A percentile compares a stretch with the other conserved stretches of the same genome.
phyloP scores from a whole-genome alignment of 2,329 filamentous ascomycete species.

The Sporothrix protearum region DNA sequence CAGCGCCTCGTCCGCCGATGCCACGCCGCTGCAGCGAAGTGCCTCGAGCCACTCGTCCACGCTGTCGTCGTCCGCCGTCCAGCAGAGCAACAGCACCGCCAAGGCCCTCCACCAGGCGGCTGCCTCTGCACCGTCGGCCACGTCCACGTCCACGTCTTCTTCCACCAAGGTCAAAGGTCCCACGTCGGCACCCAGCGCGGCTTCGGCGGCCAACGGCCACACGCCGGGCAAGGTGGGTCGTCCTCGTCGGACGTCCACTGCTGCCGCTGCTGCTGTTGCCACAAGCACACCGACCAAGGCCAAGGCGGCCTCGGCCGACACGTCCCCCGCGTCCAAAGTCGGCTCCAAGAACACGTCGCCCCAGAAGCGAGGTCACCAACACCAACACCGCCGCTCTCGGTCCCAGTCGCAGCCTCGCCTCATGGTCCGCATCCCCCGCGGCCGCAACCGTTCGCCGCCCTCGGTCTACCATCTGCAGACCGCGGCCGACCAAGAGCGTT shows the following conservation, averaged over 20 bases:
- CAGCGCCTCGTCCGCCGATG: conserved; percentile 27
- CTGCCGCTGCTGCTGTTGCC: background rate
- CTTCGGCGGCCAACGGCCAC: conserved; percentile 4
- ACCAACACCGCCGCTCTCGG: background rate
- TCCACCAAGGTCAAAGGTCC: background rate
- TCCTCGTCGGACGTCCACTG: conserved; percentile 12
- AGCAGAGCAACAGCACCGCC: background rate
- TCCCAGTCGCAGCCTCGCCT: conserved; percentile 10
- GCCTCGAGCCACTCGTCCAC: conserved; percentile 1
- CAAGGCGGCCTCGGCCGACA: background rate
- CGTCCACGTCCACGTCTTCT: too few species aligned
- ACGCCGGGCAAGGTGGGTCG: conserved; percentile 15
- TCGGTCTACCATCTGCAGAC: conserved; percentile 21
- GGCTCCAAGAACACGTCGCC: background rate
- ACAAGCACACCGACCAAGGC: background rate
- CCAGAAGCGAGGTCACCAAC: background rate
- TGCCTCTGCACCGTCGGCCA: background rate
- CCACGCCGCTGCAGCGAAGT: conserved; percentile 20
- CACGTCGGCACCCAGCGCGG: background rate
- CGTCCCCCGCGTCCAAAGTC: background rate
- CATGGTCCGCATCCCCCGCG: conserved; percentile 24
- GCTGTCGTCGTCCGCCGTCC: background rate
- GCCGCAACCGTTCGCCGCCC: conserved; percentile 24
- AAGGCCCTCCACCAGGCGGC: conserved; percentile 5
- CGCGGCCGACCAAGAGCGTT: conserved; percentile 24